Conservation (phyloP, 2,329 filamentous ascomycete genomes). For the Cercospora sojina region DNA sequence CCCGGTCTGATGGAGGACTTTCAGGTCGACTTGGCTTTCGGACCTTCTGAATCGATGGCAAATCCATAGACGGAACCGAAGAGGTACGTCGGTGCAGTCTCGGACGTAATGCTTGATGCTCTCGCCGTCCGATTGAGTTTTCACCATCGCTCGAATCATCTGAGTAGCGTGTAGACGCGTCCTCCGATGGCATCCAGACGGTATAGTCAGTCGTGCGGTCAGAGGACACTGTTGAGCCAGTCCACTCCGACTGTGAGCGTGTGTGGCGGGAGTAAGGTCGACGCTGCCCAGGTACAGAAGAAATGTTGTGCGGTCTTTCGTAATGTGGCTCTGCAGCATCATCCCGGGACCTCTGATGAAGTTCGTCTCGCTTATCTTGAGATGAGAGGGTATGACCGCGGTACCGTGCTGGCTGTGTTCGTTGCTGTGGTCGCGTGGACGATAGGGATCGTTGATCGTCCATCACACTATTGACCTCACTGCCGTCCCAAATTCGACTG, state of each 20-base stretch:
- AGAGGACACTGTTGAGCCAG: constrained; percentile 21
- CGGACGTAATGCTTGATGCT: constrained; percentile 34
- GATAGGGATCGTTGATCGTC: constrained; percentile 19
- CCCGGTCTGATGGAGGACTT: constrained; percentile 31
- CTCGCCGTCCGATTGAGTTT: not conserved
- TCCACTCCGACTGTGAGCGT: constrained; percentile 33
- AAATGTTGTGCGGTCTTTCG: constrained; percentile 19
- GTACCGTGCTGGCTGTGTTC: constrained; percentile 31
- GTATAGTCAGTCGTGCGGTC: constrained; percentile 41
- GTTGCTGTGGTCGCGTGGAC: constrained; percentile 13
- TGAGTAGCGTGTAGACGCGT: constrained; percentile 34
- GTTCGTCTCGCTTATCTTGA: constrained; percentile 15
- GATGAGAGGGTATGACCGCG: constrained; percentile 22
- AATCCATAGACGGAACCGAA: constrained; percentile 49
- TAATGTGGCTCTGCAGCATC: constrained; percentile 27
- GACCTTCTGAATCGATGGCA: constrained; percentile 48
- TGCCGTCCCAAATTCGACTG: constrained; percentile 48
- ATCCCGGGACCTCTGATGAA: constrained; percentile 20
- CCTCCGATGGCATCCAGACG: constrained; percentile 51
- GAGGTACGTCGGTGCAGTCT: constrained; percentile 46
- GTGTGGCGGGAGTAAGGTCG: constrained; percentile 25
- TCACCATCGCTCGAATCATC: constrained; percentile 36
- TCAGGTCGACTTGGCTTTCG: constrained; percentile 44
- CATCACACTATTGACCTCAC: constrained; percentile 38
- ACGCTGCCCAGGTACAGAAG: constrained; percentile 11